Base-by-base conservation (phyloP, 305 asterid species). In the Fraxinus sp. region DNA sequence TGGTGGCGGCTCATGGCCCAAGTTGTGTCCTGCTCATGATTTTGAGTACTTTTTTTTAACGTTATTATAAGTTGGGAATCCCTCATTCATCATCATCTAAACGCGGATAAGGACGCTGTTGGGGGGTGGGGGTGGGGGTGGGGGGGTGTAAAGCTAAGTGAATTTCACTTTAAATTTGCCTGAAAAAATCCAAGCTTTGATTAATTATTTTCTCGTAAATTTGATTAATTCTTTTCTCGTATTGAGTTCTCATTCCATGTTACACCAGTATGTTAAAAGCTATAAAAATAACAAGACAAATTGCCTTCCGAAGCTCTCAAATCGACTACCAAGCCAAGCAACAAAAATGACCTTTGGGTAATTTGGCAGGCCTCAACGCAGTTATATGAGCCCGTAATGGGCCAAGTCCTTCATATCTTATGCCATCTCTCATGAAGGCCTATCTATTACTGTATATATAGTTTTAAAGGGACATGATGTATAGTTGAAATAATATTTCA, bases 1-100 rank as follows among this genome's bases (percentile, higher is more conserved):
- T 83, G 74, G 77, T 76, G 79, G 80, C 87, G 88, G 88, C 92
- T 88, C 90, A 81, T 74, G 37, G 57, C 85, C 87, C 90, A 82
- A 86, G 16, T 11, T 49, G 7, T 22, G 35, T 32, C 5, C 24
- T 81, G 55, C 78, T 84, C 86, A 85, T 77, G 83, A 82, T 84
- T 80, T 81, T 80, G 64, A 36, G 88, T 86, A 78, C 85, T 62
- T 68, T 77, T 73, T 78, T 77, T 85, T 78, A 73, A 76, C 79
- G 14, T 39, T 82, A 80, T 85, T 90, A 79, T 52, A 68, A 79
- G 32, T 81, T 11, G 66, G 70, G 83, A 20, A 70, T 70, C 41
- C 39, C 41, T 11, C 24, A 30, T 37, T 37, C 62, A 35, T 37
- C 82, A 84, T 91, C 94, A 88, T 79, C 80, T 36, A 77, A 78